Evolutionary conservation across 306 rosid genomes (phyloP), one percentile per base, ranked within the genome.

Genomic region (Rosa rugosa): DNA sequence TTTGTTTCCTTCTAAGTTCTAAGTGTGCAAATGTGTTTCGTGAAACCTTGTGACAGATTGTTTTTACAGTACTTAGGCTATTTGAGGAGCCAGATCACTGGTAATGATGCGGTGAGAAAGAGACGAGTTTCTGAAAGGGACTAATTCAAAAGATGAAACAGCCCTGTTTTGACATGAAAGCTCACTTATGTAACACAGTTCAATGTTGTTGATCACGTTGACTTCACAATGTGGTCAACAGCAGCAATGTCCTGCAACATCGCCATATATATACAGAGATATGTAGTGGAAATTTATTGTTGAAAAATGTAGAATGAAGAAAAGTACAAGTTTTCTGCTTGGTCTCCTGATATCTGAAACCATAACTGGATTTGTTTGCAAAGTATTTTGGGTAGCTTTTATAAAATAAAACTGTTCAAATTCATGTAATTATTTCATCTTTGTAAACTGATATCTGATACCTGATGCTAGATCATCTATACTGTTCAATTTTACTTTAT

Each of bases 31-130:
- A 42, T 23, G 31, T 42, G 34, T 6, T 42, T 27, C 56, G 40
- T 45, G 56, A 44, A 69, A 69, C 54, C 8, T 36, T 73, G 3
- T 54, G 69, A 11, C 73, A 16, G 8, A 66, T 25, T 47, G 23
- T 44, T 38, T n/a, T 11, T 4, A 47, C 81, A 87, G 90, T 27
- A 27, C 73, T 82, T 73, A 77, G 82, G 77, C 42, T 87, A 47
- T 77, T 87, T 54, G 84, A 84, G 82, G 80, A 87, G 62, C 85
- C 88, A 40, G 85, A 78, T 10, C 72, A 80, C 75, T 71, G 82
- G 84, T 82, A 49, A 80, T 72, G 66, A 87, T 84, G 86, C 86
- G 60, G 75, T 75, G 77, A 45, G 86, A 77, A 40, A 81, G 84
- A 46, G 83, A 86, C 40, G 83, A 81, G 70, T 67, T 84, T 42